Evolutionary conservation across 495 filamentous ascomycete genomes (phyloP).

Genomic region (Xylaria bambusicola): DNA sequence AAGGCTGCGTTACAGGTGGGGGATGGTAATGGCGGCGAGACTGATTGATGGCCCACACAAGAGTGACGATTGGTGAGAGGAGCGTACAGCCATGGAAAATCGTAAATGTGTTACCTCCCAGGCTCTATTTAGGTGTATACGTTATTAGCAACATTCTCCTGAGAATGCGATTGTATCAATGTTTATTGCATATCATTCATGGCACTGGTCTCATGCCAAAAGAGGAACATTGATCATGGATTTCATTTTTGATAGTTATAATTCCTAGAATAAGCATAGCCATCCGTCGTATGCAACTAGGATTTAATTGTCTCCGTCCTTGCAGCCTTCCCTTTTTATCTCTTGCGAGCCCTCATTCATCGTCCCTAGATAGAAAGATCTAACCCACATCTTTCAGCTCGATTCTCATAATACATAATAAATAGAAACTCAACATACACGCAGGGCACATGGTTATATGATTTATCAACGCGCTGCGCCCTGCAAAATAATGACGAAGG

Average conservation of each 20-base stretch:
- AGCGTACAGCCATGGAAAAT: neutral
- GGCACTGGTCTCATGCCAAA: neutral
- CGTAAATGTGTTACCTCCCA: neutral
- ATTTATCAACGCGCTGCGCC: neutral
- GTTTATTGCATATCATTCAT: neutral
- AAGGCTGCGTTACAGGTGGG: conserved; percentile 23
- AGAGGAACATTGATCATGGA: neutral
- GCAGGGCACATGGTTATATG: conserved; percentile 2
- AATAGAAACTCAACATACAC: conserved; percentile 8
- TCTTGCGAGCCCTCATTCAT: conserved; percentile 12
- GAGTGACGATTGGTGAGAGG: neutral
- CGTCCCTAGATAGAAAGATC: conserved; percentile 1
- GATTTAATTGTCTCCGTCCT: neutral
- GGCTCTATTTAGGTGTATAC: too few relatives aligned
- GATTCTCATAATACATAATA: conserved; percentile 6
- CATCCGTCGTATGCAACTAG: neutral
- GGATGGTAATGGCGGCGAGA: neutral
- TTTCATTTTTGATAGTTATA: conserved; percentile 8
- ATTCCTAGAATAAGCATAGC: neutral
- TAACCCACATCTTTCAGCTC: neutral
- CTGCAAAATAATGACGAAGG: conserved; percentile 20
- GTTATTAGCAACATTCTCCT: too few relatives aligned
- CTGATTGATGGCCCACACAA: neutral
- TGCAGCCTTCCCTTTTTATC: neutral
- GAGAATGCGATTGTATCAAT: too few relatives aligned